Base-by-base conservation (phyloP, 768 basidiomycete species). In the Collybia sordida region DNA sequence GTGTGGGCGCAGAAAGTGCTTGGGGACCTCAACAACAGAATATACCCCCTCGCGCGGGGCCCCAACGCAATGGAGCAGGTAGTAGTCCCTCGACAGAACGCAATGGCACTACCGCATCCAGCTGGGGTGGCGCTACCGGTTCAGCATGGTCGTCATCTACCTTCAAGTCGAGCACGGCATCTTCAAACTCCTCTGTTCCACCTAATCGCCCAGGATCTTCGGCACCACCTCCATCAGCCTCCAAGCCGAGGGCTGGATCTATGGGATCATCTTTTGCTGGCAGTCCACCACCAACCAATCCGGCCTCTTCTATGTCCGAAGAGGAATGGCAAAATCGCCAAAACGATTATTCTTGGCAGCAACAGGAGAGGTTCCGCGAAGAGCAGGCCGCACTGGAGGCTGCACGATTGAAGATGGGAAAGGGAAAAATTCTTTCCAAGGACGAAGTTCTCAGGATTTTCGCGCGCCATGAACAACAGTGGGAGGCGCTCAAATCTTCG, bases 361-460 rank as follows among this genome's bases (percentile, higher is more conserved):
- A 86, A 61, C 82, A 85, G 59, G 86, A 88, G 70, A 72, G 72
- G 47, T 90, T 88, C 68, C 79, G 78, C 38, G 74, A 73, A 50
- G 84, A 88, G 62, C 86, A 90, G 62, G 85, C 86, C 62, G 71
- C 74, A 38, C 37, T 76, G 47, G 84, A 85, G 59, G 77, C 82
- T 37, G 79, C 82, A 53, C 67, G 79, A 31, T 60, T 77, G 45
- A 72, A 81, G 39, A 74, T 72, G 54, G 74, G 78, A 51, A 68
- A 77, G 38, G 74, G 78, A n/a, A 77, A 72, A 51, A 72, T 74
- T 22, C 64, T 82, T 60, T 73, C 74, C 54, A 81, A 77, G 53
- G 82, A 86, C 46, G 82, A 86, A 4, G 66, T 85, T 34, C 58
- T 73, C 24, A 73, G 73, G 52, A 56, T 84, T 4, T 83, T 82